Percentiles rank a stretch among this genome's conserved stretches.
These are phyloP conservation scores for Phylloporus rhodoxanthus DNA, from an alignment of 768 basidiomycete genomes.

Conservation along the genomic window DNA sequence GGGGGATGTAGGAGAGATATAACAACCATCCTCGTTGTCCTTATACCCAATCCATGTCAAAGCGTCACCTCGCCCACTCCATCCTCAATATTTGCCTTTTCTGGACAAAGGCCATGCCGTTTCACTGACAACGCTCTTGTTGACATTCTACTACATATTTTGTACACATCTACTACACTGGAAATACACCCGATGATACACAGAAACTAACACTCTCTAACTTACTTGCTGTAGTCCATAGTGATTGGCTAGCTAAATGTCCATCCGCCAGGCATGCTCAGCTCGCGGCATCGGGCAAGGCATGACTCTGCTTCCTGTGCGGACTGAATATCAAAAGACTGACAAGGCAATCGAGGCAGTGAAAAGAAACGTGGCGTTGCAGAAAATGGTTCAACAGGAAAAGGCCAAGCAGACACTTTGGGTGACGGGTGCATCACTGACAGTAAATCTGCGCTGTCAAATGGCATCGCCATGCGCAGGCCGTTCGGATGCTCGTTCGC, in stretches of 20 bases:
- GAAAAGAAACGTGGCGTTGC: conserved; percentile 18
- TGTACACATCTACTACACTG: conserved; percentile 16
- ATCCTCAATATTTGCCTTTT: conserved; percentile 33
- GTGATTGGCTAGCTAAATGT: conserved; percentile 16
- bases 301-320: conserved; percentile 15
- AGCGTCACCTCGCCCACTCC: conserved; percentile 14
- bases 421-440: conserved; percentile 2
- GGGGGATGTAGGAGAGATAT: conserved; percentile 1
- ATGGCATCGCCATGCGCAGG: conserved; percentile 25
- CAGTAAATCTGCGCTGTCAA: conserved; percentile 16
- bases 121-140: conserved; percentile 22
- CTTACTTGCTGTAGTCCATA: not conserved
- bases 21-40: conserved; percentile 15
- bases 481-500: conserved; percentile 12
- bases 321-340: conserved; percentile 12
- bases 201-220: not conserved
- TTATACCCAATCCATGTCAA: conserved; percentile 27
- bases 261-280: conserved; percentile 41
- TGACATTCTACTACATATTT: conserved; percentile 10
- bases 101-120: conserved; percentile 21
- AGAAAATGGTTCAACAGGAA: conserved; percentile 12
- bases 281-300: conserved; percentile 22
- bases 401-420: conserved; percentile 4
- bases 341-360: conserved; percentile 23
- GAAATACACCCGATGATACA: conserved; percentile 10